Base-by-base conservation (phyloP, 352 stramenopile genomes). In the Hyaloperonospora brassicae region DNA sequence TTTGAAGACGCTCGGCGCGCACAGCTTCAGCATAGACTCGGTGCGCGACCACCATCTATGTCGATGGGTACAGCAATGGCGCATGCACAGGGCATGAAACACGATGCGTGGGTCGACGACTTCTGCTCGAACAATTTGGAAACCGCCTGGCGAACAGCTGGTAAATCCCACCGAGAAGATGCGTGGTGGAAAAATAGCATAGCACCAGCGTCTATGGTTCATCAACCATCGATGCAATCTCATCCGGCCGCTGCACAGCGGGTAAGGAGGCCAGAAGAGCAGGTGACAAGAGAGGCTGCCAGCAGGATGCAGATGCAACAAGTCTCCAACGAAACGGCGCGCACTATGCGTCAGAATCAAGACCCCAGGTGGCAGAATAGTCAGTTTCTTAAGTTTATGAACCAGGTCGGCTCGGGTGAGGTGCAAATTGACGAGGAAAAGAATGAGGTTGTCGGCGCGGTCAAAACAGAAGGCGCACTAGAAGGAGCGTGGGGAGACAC, bases 361-460 rank as follows among this genome's bases (percentile, higher is more conserved):
- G 76, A 92, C 54, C 70, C 77, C 1, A 89, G 88, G 60, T 93
- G 70, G 57, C 80, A 93, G 59, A 85, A 90, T 52, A 93, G 84
- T 65, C 76, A 93, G 49, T 93, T 93, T 52, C 65, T 91, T 42
- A 66, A 89, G 58, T 93, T 93, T 48, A 90, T 93, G 81, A 77
- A 89, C 52, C 70, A 91, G 55, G 74, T 93, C 34, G 73, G 77
- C 47, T 64, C 60, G 5, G 84, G 84, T 30, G 69, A 87, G 59
- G 74, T 89, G 5, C 76, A 86, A 56, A 69, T 93, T 8, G 73
- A 90, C 55, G 84, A 93, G 50, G 76, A 79, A 44, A 84, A 84
- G 56, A 93, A 93, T 51, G 66, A 69, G 34, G 81, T 89, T 36
- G 65, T 68, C 14, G 65, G 68, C 21, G 68, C 59, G 14, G 50